Base-by-base conservation (phyloP, 768 basidiomycete species). In the Rhizopogon vinicolor region DNA sequence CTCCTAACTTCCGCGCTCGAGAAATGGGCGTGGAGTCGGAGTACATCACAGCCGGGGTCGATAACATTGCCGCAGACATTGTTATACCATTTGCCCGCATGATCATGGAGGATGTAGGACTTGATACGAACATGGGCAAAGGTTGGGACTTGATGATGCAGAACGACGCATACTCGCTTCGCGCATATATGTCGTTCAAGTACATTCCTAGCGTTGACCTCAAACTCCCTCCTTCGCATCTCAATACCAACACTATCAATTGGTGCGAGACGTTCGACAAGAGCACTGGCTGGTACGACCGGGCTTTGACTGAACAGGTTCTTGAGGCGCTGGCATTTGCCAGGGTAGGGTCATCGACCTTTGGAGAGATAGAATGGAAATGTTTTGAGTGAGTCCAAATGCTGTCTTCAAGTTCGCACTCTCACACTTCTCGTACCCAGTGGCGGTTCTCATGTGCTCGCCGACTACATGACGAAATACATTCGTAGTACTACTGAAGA, bases 261-360 rank as follows among this genome's bases (percentile, higher is more conserved):
- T 10, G 57, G 60, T 41, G 61, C 52, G 70, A 72, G 46, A 71
- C 69, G 7, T 68, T 76, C 13, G 68, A 64, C 37, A 64, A 61
- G n/a, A 64, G 58, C 33, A 65, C 65, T 5, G 69, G 67, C 1
- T 66, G 61, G 56, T 77, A 68, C 56, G 71, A 77, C 54, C 63
- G 65, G 0, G 65, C 66, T 16, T 60, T 76, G 39, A 58, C 69
- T 1, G 75, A 77, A 58, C 58, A 63, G 1, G 66, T 77, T n/a
- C 57, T 77, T 19, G 65, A 57, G 5, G 52, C 60, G 3, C 31
- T 75, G 25, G 63, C 62, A 3, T 73, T 72, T 28, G 62, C 58
- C 31, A 37, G 44, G 1, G 37, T 56, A 0, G 46, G 43, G 3
- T 12, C 28, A 5, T 53, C 2, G 5, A 7, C 55, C 39, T 62